These are phyloP conservation scores for Leishmania arabica DNA, from an alignment of 208 protist genomes.

Conservation along the genomic window DNA sequence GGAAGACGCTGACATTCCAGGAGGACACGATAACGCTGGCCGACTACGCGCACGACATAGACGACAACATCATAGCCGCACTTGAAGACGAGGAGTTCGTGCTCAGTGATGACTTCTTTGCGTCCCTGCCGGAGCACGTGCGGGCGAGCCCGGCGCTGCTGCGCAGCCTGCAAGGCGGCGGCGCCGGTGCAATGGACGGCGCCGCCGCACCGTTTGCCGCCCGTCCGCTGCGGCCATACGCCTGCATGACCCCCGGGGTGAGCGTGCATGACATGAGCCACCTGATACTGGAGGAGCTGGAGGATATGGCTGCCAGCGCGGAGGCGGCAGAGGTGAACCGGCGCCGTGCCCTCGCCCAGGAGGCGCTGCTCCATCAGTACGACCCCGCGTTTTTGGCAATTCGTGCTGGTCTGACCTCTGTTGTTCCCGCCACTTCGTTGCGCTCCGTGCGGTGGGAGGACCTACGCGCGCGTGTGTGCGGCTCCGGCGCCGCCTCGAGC, in stretches of 20 bases:
- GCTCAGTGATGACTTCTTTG: conserved; percentile 69
- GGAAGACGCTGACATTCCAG: conserved; percentile 85
- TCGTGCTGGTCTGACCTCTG: conserved; percentile 63
- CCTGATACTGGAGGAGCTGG: conserved; percentile 30
- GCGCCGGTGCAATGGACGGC: neutral
- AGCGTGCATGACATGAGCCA: conserved; percentile 38
- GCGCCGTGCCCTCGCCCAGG: conserved; percentile 50
- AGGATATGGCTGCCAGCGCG: conserved; percentile 23
- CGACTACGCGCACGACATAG: conserved; percentile 86
- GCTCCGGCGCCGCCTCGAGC: conserved; percentile 41
- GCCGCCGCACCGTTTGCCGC: conserved; percentile 14
- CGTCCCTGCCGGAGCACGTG: conserved; percentile 41
- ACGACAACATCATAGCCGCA: conserved; percentile 73
- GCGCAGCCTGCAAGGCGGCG: conserved; percentile 4
- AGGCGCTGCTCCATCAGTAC: conserved; percentile 82
- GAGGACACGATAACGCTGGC: conserved; percentile 59
- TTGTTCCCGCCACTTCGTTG: conserved; percentile 58
- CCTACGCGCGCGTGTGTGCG: conserved; percentile 82
- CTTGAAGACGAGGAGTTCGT: conserved; percentile 82
- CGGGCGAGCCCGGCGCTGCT: conserved; percentile 18
- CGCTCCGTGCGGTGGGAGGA: conserved; percentile 81
- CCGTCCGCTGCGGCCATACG: conserved; percentile 31
- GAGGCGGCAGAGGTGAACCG: conserved; percentile 36
- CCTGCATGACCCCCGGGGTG: conserved; percentile 48
- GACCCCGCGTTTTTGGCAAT: conserved; percentile 72